Base-by-base conservation (phyloP, 2,329 filamentous ascomycete species). In the Calonectria hongkongensis region DNA sequence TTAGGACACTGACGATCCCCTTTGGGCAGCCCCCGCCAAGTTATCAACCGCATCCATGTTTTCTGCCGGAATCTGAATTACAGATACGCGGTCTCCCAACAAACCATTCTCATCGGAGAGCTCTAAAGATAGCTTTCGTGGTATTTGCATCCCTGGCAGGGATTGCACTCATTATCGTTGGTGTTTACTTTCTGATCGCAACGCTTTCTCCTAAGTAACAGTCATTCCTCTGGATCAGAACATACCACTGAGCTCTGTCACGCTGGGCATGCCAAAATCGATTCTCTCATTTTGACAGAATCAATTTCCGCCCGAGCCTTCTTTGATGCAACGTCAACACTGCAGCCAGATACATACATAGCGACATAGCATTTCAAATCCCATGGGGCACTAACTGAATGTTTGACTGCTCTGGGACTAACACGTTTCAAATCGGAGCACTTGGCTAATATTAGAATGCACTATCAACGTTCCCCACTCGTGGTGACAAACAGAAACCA, bases 401-500 rank as follows among this genome's bases (percentile, higher is more conserved):
- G 33, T 27, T 60, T 4, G 13, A 60, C 33, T 41, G 33, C 13
- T 25, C 13, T n/a, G 13, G 21, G 9, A 12, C 54, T 21, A 15
- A 15, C 30, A 4, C n/a, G 15, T 58, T 36, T 58, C 30, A 21
- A 12, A 15, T 21, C 15, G 8, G 33, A 58, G 12, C n/a, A 7
- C 54, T 41, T 41, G 33, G 33, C 33, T 27, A 36, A 41, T 60
- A 39, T 60, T 16, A 41, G 36, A 15, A 41, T 25, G 25, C 36
- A 28, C 54, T 41, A 28, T 41, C 21, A 27, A 41, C 21, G 8
- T 41, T 36, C 33, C 33, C 54, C 54, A 60, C 54, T 16, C 13
- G 13, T 12, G 54, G 39, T 41, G 33, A 41, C 54, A 60, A 60
- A 41, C 33, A 36, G 21, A 41, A 27, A 60, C 13, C 33, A 60